Evolutionary conservation across 768 basidiomycete species (phyloP).

Genomic region (Boletales sp.): DNA sequence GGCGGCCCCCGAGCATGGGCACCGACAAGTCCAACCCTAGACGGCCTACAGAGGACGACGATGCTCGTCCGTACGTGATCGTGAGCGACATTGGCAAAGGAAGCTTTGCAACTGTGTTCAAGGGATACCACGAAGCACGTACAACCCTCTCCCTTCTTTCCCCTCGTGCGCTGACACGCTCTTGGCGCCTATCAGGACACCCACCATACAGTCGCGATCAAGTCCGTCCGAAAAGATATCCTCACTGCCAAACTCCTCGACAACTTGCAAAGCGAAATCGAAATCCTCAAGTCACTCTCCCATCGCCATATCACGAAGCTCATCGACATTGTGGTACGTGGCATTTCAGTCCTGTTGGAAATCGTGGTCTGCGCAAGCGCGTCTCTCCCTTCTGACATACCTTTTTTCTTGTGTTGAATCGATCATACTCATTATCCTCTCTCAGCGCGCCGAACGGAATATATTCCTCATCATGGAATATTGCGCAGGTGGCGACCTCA

Average conservation of each 20-base stretch:
- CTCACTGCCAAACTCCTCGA: slow-evolving; percentile 91
- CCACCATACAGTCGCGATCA: slow-evolving; percentile 81
- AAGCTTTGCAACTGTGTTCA: slow-evolving; percentile 94
- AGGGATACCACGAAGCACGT: slow-evolving; percentile 85
- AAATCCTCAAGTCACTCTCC: slow-evolving; percentile 89
- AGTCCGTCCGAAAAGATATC: slow-evolving; percentile 86
- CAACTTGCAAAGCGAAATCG: slow-evolving; percentile 97
- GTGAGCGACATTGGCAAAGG: slow-evolving; percentile 80
- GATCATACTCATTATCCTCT: slow-evolving; percentile 7
- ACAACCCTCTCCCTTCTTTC: neutral
- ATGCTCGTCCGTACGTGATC: slow-evolving; percentile 74
- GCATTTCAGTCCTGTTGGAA: neutral
- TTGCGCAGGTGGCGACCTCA: slow-evolving; percentile 94
- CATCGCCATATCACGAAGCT: slow-evolving; percentile 92
- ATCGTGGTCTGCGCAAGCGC: neutral
- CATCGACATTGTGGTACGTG: slow-evolving; percentile 83
- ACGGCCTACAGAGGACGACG: slow-evolving; percentile 55
- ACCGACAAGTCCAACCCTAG: slow-evolving; percentile 24
- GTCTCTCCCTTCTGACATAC: no score
- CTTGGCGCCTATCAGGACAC: slow-evolving; percentile 52
- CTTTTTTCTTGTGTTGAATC: no score
- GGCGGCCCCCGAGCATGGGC: slow-evolving; percentile 22
- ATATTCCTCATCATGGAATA: slow-evolving; percentile 98
- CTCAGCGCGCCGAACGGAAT: slow-evolving; percentile 66
- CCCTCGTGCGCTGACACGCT: neutral